Base-by-base conservation (phyloP, 1,284 basidiomycete genomes). In the Dichomitus squalens region DNA sequence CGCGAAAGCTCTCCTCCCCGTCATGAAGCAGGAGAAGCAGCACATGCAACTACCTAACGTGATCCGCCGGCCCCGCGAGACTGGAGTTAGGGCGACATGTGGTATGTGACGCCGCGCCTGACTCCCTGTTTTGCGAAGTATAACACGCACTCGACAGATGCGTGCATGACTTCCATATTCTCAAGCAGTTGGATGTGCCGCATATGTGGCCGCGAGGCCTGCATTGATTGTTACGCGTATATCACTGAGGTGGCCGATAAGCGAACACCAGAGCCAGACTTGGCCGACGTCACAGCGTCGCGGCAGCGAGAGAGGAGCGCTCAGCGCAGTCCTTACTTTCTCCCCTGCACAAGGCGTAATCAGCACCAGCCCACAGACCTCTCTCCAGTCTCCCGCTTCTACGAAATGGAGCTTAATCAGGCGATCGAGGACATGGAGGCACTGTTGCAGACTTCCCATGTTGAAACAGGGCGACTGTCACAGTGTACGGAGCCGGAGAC, bases 301-400 rank as follows among this genome's bases (percentile, higher is more conserved):
- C 41, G 73, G 46, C 78, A 74, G 63, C 78, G 83, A 49, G 87
- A 90, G 64, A 84, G 79, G 63, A 82, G 87, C 59, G 76, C 80
- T 0, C 83, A 85, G 66, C 75, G 76, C 41, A 90, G 87, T 58
- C 87, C 89, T 2, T 87, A 86, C 70, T 92, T 91, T 73, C 71
- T 92, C 3, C 79, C 79, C 34, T 92, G 91, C 69, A 84, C 83
- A 12, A 82, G 82, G 55, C 76, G 86, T 41, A 83, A 83, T 52
- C 87, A 90, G 59, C 90, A 93, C 66, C 75, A 79, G 31, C 77
- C 80, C 4, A 76, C 73, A 38, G 83, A 92, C 55, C 90, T 96
- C 66, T 85, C 87, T 4, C 90, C 95, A 1, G 85, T 95, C 67
- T 89, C 92, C 3, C 79, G 92, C 35, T 93, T 95, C 67, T 81